Percentiles rank a stretch among this genome's conserved stretches.
Conservation (phyloP, 1,139 yeast genomes). For the Arxiozyma bovina region DNA sequence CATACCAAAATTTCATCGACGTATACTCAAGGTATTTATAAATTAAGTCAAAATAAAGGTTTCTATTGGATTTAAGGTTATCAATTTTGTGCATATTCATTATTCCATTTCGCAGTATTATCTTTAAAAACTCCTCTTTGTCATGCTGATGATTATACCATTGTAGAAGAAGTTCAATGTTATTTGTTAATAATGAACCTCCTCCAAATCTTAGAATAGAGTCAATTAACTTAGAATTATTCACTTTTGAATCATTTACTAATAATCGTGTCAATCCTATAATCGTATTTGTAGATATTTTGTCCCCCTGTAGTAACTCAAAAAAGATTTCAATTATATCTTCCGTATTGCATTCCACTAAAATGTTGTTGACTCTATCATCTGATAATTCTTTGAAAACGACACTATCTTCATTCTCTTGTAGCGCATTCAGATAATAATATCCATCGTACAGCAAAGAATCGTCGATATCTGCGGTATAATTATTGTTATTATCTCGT, state of each 20-base stretch:
- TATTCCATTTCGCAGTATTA: constrained; percentile 24
- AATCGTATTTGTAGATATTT: background rate
- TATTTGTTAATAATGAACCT: constrained; percentile 12
- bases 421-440: constrained; percentile 7
- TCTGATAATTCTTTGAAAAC: background rate
- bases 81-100: constrained; percentile 13
- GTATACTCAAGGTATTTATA: constrained; percentile 17
- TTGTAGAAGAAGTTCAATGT: background rate
- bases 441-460: constrained; percentile 7
- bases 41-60: constrained; percentile 16
- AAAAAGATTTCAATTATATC: constrained; percentile 8
- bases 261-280: constrained; percentile 6
- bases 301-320: background rate
- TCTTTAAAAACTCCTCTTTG: constrained; percentile 6
- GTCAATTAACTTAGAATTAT: constrained; percentile 16
- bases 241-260: constrained; percentile 15
- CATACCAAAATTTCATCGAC: constrained; percentile 21
- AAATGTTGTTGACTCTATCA: constrained; percentile 5
- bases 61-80: constrained; percentile 8
- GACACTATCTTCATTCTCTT: constrained; percentile 1
- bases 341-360: constrained; percentile 9
- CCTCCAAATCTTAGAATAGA: constrained; percentile 24
- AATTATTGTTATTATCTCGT: background rate
- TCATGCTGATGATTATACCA: background rate
- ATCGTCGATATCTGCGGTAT: constrained; percentile 5